Evolutionary conservation across 768 basidiomycete genomes (phyloP).

Genomic region (Myochromella boudieri): DNA sequence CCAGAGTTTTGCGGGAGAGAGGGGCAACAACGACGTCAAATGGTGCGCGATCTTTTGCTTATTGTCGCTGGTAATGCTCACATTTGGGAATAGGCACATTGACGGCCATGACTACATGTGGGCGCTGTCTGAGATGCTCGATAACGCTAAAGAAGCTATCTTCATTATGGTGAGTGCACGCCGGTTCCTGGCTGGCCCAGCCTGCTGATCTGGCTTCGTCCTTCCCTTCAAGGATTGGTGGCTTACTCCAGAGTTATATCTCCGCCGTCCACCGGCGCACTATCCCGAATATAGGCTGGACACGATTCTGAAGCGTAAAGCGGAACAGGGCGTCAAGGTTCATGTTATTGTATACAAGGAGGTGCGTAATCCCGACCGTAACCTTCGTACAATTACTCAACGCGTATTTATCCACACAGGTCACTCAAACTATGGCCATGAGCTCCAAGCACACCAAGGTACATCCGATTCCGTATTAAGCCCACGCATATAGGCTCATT

Average conservation of each 20-base stretch:
- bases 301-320: constrained; percentile 80
- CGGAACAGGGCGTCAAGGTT: constrained; percentile 88
- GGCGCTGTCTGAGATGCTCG: constrained; percentile 89
- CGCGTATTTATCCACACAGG: constrained; percentile 33
- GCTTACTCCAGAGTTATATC: constrained; percentile 93
- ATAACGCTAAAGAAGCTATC: constrained; percentile 76
- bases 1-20: constrained; percentile 75
- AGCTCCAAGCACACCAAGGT: constrained; percentile 83
- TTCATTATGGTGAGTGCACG: constrained; percentile 71
- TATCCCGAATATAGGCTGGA: constrained; percentile 91
- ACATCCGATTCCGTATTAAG: not conserved
- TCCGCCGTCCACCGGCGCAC: constrained; percentile 86
- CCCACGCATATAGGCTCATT: not conserved
- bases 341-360: constrained; percentile 96
- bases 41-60: constrained; percentile 46
- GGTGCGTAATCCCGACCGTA: constrained; percentile 30
- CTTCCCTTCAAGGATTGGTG: constrained; percentile 72
- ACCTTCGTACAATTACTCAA: not conserved
- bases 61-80: not conserved
- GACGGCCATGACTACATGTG: constrained; percentile 98
- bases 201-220: constrained; percentile 1
- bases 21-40: constrained; percentile 74
- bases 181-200: not conserved
- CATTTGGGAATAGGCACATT: constrained; percentile 62
- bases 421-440: constrained; percentile 91